Percentiles rank a stretch among this genome's conserved stretches.
phyloP scores from a whole-genome alignment of 495 filamentous ascomycete genomes.

The Aspergillus ellipticus region DNA sequence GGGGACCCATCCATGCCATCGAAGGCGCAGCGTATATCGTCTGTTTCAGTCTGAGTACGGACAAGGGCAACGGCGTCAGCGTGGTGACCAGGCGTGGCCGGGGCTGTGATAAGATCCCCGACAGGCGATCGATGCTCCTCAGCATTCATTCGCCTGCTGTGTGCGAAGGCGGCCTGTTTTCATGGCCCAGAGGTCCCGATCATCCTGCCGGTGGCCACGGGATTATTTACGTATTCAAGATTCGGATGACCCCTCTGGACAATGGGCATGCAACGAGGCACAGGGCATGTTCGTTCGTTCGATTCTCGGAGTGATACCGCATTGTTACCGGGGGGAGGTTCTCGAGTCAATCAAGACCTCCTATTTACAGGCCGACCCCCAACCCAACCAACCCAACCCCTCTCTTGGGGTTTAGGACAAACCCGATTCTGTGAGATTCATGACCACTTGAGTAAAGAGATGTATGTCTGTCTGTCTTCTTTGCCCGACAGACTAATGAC shows the following conservation, averaged over 20 bases:
- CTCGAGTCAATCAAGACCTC: neutral
- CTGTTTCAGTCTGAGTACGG: neutral
- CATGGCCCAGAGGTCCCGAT: too few species aligned
- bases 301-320: conserved; percentile 3
- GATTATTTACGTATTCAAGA: neutral
- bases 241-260: neutral
- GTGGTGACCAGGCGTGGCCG: neutral
- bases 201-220: neutral
- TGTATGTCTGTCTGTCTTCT: too few species aligned
- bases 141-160: too few species aligned
- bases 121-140: neutral
- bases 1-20: conserved; percentile 6
- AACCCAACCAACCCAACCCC: neutral
- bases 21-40: conserved; percentile 6
- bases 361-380: conserved; percentile 4
- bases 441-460: too few species aligned
- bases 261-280: too few species aligned
- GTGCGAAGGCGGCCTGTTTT: too few species aligned
- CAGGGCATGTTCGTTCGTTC: neutral
- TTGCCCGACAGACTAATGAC: too few species aligned
- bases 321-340: conserved; percentile 2
- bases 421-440: too few species aligned
- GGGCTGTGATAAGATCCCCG: neutral
- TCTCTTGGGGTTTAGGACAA: too few species aligned
- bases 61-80: neutral